phyloP scores from a whole-genome alignment of 2,329 filamentous ascomycete genomes.

The Epichloe gansuensis region DNA sequence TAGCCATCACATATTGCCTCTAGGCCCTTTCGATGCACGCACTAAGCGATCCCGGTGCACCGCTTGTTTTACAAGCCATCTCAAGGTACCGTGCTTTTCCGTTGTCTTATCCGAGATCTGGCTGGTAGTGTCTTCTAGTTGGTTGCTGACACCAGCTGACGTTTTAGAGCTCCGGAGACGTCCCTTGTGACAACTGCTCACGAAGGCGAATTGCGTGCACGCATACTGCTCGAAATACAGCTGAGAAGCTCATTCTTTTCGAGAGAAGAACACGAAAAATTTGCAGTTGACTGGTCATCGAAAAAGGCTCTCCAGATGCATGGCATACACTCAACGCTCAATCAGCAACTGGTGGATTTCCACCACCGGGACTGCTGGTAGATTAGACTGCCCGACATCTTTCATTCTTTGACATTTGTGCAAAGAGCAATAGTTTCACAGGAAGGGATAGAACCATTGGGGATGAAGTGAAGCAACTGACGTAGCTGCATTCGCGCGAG shows the following conservation, averaged over 20 bases:
- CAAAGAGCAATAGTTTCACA: slow-evolving; percentile 17
- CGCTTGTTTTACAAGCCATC: slow-evolving; percentile 19
- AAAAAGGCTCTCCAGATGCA: neutral
- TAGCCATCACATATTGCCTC: no score
- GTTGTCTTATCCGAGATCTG: neutral
- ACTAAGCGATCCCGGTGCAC: slow-evolving; percentile 20
- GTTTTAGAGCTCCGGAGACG: slow-evolving; percentile 19
- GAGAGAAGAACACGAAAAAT: slow-evolving; percentile 10
- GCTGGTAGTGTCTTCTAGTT: neutral
- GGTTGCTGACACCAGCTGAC: neutral
- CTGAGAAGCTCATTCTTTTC: slow-evolving; percentile 12
- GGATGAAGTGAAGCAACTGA: slow-evolving; percentile 14
- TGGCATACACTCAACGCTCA: neutral
- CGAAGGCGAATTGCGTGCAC: slow-evolving; percentile 13
- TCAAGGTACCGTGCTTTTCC: slow-evolving; percentile 16
- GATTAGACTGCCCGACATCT: slow-evolving; percentile 8
- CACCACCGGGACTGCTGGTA: slow-evolving; percentile 1
- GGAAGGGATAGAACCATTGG: slow-evolving; percentile 1
- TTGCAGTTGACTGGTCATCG: neutral
- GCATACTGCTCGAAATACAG: slow-evolving; percentile 6
- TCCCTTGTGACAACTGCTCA: slow-evolving; percentile 20
- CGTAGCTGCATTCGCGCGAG: slow-evolving; percentile 5
- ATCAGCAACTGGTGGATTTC: neutral
- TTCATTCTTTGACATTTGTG: slow-evolving; percentile 17
- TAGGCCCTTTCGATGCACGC: slow-evolving; percentile 17